A percentile compares a stretch with the other conserved stretches of the same genome.
Conservation (phyloP, 345 rosid genomes). For the Camelina sativa region DNA sequence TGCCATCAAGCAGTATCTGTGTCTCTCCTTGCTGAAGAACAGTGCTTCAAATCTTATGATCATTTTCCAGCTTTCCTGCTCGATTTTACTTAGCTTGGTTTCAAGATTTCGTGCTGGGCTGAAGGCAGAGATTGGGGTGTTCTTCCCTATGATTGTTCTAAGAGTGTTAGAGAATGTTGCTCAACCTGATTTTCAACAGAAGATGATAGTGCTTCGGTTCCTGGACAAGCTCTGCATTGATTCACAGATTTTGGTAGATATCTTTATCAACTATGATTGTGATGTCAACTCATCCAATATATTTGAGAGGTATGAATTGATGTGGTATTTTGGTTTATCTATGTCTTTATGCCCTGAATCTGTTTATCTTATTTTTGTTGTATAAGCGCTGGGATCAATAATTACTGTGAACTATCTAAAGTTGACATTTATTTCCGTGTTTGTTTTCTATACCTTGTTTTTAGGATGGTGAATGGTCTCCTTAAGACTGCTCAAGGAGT, state of each 20-base stretch:
- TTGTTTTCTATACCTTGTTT: conserved; percentile 34
- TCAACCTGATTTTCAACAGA: conserved; percentile 99
- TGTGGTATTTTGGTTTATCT: conserved; percentile 19
- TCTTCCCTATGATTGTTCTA: conserved; percentile 98
- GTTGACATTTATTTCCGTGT: conserved; percentile 31
- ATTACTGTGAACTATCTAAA: background rate
- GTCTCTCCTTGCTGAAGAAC: conserved; percentile 93
- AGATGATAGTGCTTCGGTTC: conserved; percentile 98
- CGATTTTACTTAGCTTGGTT: conserved; percentile 96
- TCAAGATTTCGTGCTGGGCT: conserved; percentile 98
- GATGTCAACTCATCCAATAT: conserved; percentile 99
- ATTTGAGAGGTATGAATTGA: conserved; percentile 84
- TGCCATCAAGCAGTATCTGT: conserved; percentile 97
- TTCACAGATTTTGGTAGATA: conserved; percentile 97
- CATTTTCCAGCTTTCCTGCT: conserved; percentile 99
- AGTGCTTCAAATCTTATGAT: conserved; percentile 95
- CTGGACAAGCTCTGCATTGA: conserved; percentile 93
- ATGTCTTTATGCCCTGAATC: background rate
- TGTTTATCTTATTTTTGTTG: conserved; percentile 7
- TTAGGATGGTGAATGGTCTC: conserved; percentile 99
- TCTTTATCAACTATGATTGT: conserved; percentile 97
- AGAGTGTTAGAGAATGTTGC: conserved; percentile 96
- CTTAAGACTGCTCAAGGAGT: conserved; percentile 99
- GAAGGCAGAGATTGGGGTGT: conserved; percentile 99
- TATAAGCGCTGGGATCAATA: conserved; percentile 2